Conservation (phyloP, 352 stramenopile species). For the Pythium monospermum region DNA sequence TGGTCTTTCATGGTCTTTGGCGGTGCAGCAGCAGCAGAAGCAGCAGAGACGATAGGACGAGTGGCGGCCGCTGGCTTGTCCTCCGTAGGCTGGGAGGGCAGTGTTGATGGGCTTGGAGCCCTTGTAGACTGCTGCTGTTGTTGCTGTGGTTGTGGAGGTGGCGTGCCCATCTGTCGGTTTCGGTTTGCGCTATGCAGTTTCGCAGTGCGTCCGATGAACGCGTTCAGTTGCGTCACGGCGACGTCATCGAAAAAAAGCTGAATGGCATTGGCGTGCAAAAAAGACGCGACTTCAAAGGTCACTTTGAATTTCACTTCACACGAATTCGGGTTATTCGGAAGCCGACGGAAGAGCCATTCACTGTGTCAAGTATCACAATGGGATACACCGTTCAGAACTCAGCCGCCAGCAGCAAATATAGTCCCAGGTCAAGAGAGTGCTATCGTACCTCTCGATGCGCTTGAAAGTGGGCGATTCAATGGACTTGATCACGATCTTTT, state of each 20-base stretch:
- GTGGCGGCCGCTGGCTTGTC: too few species aligned
- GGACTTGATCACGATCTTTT: slow-evolving; percentile 68
- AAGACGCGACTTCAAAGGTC: slow-evolving; percentile 76
- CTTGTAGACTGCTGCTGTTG: slow-evolving; percentile 10
- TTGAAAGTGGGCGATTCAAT: slow-evolving; percentile 86
- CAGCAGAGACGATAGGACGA: too few species aligned
- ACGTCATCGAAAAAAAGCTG: slow-evolving; percentile 85
- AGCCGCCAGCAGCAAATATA: too few species aligned
- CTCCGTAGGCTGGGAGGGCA: neutral
- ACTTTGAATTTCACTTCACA: slow-evolving; percentile 77
- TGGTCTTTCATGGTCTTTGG: neutral
- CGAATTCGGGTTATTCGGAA: slow-evolving; percentile 38
- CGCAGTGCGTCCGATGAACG: slow-evolving; percentile 61
- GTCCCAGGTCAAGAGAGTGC: too few species aligned
- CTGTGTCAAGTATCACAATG: too few species aligned
- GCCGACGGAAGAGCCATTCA: slow-evolving; percentile 66
- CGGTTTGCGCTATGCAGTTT: slow-evolving; percentile 42
- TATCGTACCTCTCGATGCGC: slow-evolving; percentile 77
- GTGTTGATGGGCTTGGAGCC: slow-evolving; percentile 12
- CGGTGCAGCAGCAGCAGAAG: too few species aligned
- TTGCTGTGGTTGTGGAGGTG: neutral
- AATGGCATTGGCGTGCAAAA: slow-evolving; percentile 75
- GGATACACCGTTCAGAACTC: too few species aligned
- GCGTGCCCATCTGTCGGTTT: neutral
- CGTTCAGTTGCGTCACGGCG: slow-evolving; percentile 71